Conservation (phyloP, 768 basidiomycete genomes). For the Hypholoma sublateritium region DNA sequence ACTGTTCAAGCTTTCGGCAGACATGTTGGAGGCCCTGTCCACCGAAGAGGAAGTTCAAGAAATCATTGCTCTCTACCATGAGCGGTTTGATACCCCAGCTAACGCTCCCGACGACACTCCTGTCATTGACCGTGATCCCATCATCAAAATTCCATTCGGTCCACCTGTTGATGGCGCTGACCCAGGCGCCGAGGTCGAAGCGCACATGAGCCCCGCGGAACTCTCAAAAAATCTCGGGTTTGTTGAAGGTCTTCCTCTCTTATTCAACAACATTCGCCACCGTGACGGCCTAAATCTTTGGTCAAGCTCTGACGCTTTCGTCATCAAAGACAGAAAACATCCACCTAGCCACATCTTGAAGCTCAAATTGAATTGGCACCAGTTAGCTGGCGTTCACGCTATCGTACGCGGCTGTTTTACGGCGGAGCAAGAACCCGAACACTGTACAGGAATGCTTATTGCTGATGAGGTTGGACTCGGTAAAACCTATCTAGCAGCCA, state of each 20-base stretch:
- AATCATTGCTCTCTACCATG: slow-evolving; percentile 15
- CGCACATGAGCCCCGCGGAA: background rate
- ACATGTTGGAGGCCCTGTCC: slow-evolving; percentile 12
- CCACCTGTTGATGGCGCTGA: slow-evolving; percentile 5
- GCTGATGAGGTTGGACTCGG: slow-evolving; percentile 31
- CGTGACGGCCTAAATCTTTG: slow-evolving; percentile 18
- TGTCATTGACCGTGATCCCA: background rate
- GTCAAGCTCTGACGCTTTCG: slow-evolving; percentile 6
- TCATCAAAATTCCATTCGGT: background rate
- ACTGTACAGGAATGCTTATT: slow-evolving; percentile 16
- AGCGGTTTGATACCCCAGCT: slow-evolving; percentile 10
- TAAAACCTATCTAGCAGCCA: slow-evolving; percentile 24
- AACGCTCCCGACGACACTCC: background rate
- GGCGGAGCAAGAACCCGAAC: background rate
- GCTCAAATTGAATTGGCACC: slow-evolving; percentile 23
- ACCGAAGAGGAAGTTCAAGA: slow-evolving; percentile 15
- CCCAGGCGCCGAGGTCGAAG: slow-evolving; percentile 23
- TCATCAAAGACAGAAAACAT: background rate
- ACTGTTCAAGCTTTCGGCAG: background rate
- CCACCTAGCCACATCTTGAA: background rate
- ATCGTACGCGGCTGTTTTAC: slow-evolving; percentile 11
- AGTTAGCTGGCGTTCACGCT: slow-evolving; percentile 20
- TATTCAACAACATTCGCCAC: slow-evolving; percentile 21
- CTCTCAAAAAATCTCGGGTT: slow-evolving; percentile 19
- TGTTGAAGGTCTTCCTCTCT: slow-evolving; percentile 7